Conservation (phyloP, 169 alveolate genomes). For the Plasmodium reichenowi region DNA sequence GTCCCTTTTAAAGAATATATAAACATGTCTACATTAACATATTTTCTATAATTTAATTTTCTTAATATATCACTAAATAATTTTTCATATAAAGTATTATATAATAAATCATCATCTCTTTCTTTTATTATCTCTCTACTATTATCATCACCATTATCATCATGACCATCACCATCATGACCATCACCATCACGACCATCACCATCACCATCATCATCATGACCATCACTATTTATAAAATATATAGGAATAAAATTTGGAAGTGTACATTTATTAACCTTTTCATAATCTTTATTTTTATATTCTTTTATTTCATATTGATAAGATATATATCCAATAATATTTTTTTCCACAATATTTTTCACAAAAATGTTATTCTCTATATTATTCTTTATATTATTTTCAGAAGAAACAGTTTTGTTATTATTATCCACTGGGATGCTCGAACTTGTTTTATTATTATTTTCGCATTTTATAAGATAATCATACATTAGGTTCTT, state of each 20-base stretch:
- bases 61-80: slow-evolving; percentile 54
- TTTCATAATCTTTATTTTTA: slow-evolving; percentile 9
- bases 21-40: slow-evolving; percentile 30
- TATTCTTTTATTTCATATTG: slow-evolving; percentile 42
- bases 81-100: slow-evolving; percentile 12
- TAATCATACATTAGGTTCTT: background rate
- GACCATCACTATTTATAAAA: slow-evolving; percentile 7
- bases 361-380: background rate
- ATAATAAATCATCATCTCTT: background rate
- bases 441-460: background rate
- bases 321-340: slow-evolving; percentile 44
- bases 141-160: background rate
- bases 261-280: background rate
- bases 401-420: background rate
- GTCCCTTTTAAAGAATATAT: slow-evolving; percentile 2
- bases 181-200: too few relatives aligned
- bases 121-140: background rate
- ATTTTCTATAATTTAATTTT: slow-evolving; percentile 40
- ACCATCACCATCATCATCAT: too few relatives aligned
- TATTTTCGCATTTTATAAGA: background rate
- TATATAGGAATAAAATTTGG: slow-evolving; percentile 65
- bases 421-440: too few relatives aligned
- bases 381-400: background rate
- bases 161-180: too few relatives aligned
- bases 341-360: background rate